Base-by-base conservation (phyloP, 2,329 filamentous ascomycete genomes). In the Ophiobolus disseminans region DNA sequence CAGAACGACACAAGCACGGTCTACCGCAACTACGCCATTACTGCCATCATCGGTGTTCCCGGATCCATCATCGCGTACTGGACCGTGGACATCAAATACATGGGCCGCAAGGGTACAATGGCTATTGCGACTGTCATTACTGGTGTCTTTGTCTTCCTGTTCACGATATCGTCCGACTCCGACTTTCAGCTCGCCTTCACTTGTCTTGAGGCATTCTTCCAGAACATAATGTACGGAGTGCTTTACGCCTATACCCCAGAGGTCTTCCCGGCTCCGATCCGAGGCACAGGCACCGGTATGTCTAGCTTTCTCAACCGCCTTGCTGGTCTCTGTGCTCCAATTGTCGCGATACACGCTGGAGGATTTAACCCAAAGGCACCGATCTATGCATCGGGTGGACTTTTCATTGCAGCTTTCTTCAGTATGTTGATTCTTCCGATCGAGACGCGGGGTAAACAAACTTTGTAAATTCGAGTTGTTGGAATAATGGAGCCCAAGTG, bases 21-120 rank as follows among this genome's bases (percentile, higher is more conserved):
- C 0, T 95, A 94, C 76, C 86, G 88, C 52, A 90, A 91, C 78
- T 93, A 91, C 70, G 86, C 86, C 69, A 91, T 95, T 69, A 90
- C 88, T 13, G 88, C 87, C 31, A 76, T 90, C 28, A 82, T 86
- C 38, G 90, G 90, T 30, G 84, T 94, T 2, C 90, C 90, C 0
- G 90, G 90, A 17, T 88, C 86, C 38, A 74, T 94, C 16, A 76
- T 93, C 8, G 90, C 87, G 13, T 88, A 86, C 51, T 89, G 83
- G 62, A 84, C 88, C 1, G 89, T 95, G 48, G 80, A 88, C 32
- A 75, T 86, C 32, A 89, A 87, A 65, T 91, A 83, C 14, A 78
- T 86, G 1, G 88, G 88, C n/a, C 85, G 88, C 26, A 87, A 85
- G 55, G 86, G 86, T 48, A 90, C 88, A 4, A 86, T 91, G 60